Evolutionary conservation across 345 rosid species (phyloP), one percentile per base, ranked within the genome.

Genomic region (Cochlearia excelsa): DNA sequence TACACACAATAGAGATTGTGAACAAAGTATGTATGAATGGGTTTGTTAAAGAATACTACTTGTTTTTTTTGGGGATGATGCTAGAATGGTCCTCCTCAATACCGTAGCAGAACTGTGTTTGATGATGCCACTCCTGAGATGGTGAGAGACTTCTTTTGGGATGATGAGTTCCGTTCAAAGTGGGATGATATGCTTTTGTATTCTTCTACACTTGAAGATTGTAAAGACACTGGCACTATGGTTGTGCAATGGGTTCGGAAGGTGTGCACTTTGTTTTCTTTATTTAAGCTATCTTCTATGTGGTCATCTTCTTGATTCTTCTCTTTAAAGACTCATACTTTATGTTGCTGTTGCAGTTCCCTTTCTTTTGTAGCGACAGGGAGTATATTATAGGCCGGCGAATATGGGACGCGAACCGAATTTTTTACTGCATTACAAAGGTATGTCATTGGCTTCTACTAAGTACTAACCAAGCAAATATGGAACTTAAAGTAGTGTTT

Each of bases 141-240:
- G 75, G 80, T 83, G 51, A 86, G 97, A 61, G 99, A 93, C 68
- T 88, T 93, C 83, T 93, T 93, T 58, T 93, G 97, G 99, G 99
- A 93, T 47, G 99, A 93, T 70, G 87, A 84, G 37, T 88, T 75
- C 66, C 80, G 99, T 45, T 3, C 64, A 41, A 75, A 83, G 57
- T 93, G 99, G 99, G 99, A 92, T 48, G 87, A 86, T 68, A 88
- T 92, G 98, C 82, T 92, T 52, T 23, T 84, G 63, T 61, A 57
- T 43, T 78, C 95, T 26, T 43, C 76, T 48, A 88, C 75, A 5
- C 73, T 83, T 63, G 93, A 92, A 74, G 75, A 76, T 48, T 92
- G 94, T 69, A 81, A 78, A 28, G 72, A 73, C 54, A 83, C 88
- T 1, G 99, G 99, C 68, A 69, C 86, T 58, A 82, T 86, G 94